A percentile compares a stretch with the other conserved stretches of the same genome.
Conservation (phyloP, 805 yeast species). For the Blastobotrys parvus region DNA sequence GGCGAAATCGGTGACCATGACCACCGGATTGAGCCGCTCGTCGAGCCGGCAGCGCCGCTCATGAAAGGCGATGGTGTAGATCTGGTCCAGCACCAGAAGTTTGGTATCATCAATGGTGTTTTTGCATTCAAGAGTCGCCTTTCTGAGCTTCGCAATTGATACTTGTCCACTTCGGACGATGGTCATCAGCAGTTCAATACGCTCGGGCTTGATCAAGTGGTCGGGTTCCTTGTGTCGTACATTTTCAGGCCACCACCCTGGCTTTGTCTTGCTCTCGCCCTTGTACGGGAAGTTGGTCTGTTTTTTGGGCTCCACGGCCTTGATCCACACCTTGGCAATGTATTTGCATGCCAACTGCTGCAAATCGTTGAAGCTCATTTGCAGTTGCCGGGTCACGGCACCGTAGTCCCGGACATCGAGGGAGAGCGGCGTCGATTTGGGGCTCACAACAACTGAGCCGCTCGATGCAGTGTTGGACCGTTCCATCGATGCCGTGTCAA, state of each 20-base stretch:
- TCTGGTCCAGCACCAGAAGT: slow-evolving; percentile 3
- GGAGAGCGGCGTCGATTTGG: too few relatives aligned
- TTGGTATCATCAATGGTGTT: background rate
- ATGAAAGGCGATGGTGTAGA: slow-evolving; percentile 4
- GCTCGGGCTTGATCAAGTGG: slow-evolving; percentile 52
- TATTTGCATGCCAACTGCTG: slow-evolving; percentile 51
- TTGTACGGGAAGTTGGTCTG: slow-evolving; percentile 59
- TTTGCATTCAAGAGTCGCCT: slow-evolving; percentile 4
- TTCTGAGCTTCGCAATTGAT: slow-evolving; percentile 1
- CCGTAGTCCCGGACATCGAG: background rate
- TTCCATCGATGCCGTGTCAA: too few relatives aligned
- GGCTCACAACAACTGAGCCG: background rate
- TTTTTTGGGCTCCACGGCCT: slow-evolving; percentile 54
- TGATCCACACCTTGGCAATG: slow-evolving; percentile 62
- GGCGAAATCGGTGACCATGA: background rate
- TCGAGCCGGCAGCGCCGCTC: background rate
- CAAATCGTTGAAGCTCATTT: slow-evolving; percentile 17
- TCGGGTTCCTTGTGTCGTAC: slow-evolving; percentile 67
- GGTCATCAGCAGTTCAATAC: slow-evolving; percentile 39
- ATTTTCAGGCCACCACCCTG: slow-evolving; percentile 62
- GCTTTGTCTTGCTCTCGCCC: slow-evolving; percentile 39
- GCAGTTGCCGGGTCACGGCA: background rate
- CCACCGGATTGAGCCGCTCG: background rate
- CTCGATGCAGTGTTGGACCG: too few relatives aligned
- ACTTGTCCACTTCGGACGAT: background rate